Evolutionary conservation across 192 early-diverging fungal genomes (phyloP), one percentile per base, ranked within the genome.

Genomic region (Linnemannia zychae): DNA sequence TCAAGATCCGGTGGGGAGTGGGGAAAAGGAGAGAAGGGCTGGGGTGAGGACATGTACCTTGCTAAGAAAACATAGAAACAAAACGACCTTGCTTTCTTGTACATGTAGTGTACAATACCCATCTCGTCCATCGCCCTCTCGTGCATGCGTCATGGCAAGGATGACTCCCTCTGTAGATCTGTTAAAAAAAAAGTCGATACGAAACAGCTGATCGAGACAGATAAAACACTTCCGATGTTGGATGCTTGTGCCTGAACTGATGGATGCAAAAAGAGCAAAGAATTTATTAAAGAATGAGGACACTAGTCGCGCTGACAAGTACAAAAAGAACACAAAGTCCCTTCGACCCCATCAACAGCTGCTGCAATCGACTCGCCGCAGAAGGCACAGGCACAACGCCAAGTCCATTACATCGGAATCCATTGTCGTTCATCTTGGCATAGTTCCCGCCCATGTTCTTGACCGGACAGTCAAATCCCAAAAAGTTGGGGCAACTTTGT

Each of bases 401-500:
- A 31, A 85, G 50, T 50, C 83, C 83, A 68, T 85, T 85, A 50
- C 83, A 85, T 31, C 49, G 77, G 74, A 67, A 85, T 33, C 83
- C 83, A 0, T 15, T 7, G 13, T 67, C n/a, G 22, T 85, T 85
- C 83, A 85, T 85, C 36, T 12, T 38, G 3, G 83, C 83, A 76
- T 85, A 85, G 44, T 85, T 85, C 7, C 78, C 71, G 3, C 81
- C 88, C n/a, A 89, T 67, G 66, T 89, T 87, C 53, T 81, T 88
- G 15, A 70, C 65, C 2, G 92, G 92, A 71, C 92, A 93, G 60
- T 67, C 85, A 71, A 93, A 93, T 40, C 86, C 75, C 57, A 93
- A 71, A 70, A 87, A 90, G 31, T 88, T 87, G 36, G 92, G 92
- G 83, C 92, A 93, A 63, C 91, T 90, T 77, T 90, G 90, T 6